phyloP scores from a whole-genome alignment of 2,329 filamentous ascomycete genomes.

The Pezicula radicicola region DNA sequence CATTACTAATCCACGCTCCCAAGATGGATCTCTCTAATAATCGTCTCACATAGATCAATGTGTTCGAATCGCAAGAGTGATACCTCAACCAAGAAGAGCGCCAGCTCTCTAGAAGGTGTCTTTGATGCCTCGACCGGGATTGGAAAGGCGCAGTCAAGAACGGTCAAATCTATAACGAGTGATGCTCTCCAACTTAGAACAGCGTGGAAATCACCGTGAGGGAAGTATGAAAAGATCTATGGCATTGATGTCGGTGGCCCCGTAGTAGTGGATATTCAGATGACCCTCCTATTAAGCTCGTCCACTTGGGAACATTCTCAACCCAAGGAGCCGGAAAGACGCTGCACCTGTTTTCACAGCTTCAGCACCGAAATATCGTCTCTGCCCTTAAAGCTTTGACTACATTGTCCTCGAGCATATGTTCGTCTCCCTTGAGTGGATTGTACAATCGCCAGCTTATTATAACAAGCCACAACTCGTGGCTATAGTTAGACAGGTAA shows the following conservation, averaged over 20 bases:
- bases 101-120: conserved; percentile 3
- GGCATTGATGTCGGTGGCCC: conserved; percentile 7
- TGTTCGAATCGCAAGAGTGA: background rate
- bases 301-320: conserved; percentile 15
- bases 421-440: conserved; percentile 13
- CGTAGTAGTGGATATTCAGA: conserved; percentile 11
- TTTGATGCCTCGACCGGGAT: conserved; percentile 6
- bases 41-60: background rate
- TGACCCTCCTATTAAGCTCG: conserved; percentile 10
- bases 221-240: conserved; percentile 12
- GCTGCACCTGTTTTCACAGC: conserved; percentile 9
- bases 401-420: conserved; percentile 17
- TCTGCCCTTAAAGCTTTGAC: conserved; percentile 16
- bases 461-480: conserved; percentile 9
- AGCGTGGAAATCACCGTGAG: conserved; percentile 7
- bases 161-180: conserved; percentile 8
- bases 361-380: conserved; percentile 14
- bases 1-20: conserved; percentile 3
- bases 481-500: conserved; percentile 14
- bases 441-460: conserved; percentile 12
- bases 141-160: conserved; percentile 5
- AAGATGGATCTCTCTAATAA: conserved; percentile 6
- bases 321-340: conserved; percentile 7
- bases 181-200: conserved; percentile 6
- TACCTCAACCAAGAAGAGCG: conserved; percentile 7